A percentile compares a stretch with the other conserved stretches of the same genome.
phyloP scores from a whole-genome alignment of 352 stramenopile genomes.

The Phytophthora podocarpi region DNA sequence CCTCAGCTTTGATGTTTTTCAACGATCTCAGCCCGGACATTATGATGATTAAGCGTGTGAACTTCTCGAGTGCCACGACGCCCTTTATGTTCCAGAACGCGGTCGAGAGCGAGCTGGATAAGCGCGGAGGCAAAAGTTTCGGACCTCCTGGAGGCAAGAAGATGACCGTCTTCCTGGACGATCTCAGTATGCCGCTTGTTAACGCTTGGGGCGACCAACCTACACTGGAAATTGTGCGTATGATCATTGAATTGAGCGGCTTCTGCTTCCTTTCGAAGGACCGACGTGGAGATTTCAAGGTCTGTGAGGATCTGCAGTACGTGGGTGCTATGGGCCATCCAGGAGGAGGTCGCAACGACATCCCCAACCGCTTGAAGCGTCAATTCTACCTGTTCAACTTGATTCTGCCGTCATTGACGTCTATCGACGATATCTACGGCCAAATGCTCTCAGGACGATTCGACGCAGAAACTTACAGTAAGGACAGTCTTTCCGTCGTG shows the following conservation, averaged over 20 bases:
- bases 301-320: slow-evolving; percentile 98
- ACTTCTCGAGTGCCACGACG: slow-evolving; percentile 98
- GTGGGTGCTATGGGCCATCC: slow-evolving; percentile 98
- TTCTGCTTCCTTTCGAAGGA: slow-evolving; percentile 99
- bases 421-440: slow-evolving; percentile 99
- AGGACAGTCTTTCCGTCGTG: slow-evolving; percentile 87
- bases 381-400: slow-evolving; percentile 99
- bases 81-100: slow-evolving; percentile 98
- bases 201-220: slow-evolving; percentile 99
- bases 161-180: slow-evolving; percentile 99
- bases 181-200: slow-evolving; percentile 97
- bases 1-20: slow-evolving; percentile 98
- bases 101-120: slow-evolving; percentile 98
- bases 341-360: slow-evolving; percentile 97
- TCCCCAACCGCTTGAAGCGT: slow-evolving; percentile 99
- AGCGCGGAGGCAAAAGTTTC: slow-evolving; percentile 98
- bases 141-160: slow-evolving; percentile 97
- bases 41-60: slow-evolving; percentile 98
- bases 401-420: slow-evolving; percentile 96
- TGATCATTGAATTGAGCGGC: slow-evolving; percentile 96
- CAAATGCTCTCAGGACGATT: slow-evolving; percentile 98
- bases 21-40: slow-evolving; percentile 92
- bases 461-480: slow-evolving; percentile 84
- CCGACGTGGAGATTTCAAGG: slow-evolving; percentile 98
- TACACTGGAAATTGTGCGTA: slow-evolving; percentile 97